A percentile compares a stretch with the other conserved stretches of the same genome.
These are phyloP conservation scores for Fusarium brachygibbosum DNA, from an alignment of 2,329 filamentous ascomycete genomes.

Conservation along the genomic window DNA sequence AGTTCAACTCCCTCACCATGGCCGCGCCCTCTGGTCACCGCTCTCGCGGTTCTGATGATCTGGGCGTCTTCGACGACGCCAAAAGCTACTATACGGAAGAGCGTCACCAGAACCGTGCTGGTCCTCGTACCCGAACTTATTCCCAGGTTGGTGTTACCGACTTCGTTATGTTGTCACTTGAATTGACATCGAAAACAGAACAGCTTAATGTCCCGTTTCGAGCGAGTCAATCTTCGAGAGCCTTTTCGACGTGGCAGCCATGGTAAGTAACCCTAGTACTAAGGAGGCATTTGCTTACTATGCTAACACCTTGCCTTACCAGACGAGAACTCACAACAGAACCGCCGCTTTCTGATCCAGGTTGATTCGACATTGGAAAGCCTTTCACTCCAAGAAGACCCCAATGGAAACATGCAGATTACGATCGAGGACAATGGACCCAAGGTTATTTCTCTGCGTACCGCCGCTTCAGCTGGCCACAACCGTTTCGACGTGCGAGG, in stretches of 20 bases:
- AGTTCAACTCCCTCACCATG: slow-evolving; percentile 43
- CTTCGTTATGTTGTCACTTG: neutral
- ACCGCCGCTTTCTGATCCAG: slow-evolving; percentile 85
- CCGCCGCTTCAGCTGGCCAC: slow-evolving; percentile 85
- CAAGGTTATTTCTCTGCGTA: slow-evolving; percentile 89
- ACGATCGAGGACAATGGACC: slow-evolving; percentile 96
- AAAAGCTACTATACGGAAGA: slow-evolving; percentile 71
- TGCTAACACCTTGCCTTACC: slow-evolving; percentile 24
- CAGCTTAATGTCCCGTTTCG: slow-evolving; percentile 66
- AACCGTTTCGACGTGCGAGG: slow-evolving; percentile 92
- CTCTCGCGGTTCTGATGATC: slow-evolving; percentile 60
- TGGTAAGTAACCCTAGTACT: slow-evolving; percentile 56
- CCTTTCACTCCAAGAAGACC: slow-evolving; percentile 88
- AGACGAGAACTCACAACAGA: slow-evolving; percentile 80
- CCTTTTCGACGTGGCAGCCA: slow-evolving; percentile 72
- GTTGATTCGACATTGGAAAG: slow-evolving; percentile 86
- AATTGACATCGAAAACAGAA: slow-evolving; percentile 60
- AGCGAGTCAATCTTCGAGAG: slow-evolving; percentile 64
- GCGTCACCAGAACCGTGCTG: slow-evolving; percentile 65
- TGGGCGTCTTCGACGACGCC: slow-evolving; percentile 68
- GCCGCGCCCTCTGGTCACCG: slow-evolving; percentile 49
- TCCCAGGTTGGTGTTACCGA: slow-evolving; percentile 61
- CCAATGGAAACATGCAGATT: slow-evolving; percentile 94
- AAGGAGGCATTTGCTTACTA: neutral
- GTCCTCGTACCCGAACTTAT: slow-evolving; percentile 67